A percentile compares a stretch with the other conserved stretches of the same genome.
Evolutionary conservation across 2,329 filamentous ascomycete genomes (phyloP).

Genomic region (Neofusicoccum laricinum): DNA sequence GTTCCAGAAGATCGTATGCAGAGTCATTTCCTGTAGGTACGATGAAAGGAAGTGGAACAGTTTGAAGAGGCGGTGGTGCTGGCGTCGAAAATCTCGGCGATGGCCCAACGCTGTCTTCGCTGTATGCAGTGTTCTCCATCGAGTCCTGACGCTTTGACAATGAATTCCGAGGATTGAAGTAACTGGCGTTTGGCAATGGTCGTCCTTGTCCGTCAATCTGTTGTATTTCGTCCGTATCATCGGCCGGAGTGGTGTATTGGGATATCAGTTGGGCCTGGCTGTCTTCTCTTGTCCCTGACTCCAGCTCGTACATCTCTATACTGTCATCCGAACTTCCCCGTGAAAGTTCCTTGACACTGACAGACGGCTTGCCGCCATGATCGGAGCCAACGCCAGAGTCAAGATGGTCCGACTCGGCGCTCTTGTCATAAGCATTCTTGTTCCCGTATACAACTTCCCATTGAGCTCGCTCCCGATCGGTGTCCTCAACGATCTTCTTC

Average conservation of each 20-base stretch:
- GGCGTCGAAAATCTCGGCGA: neutral
- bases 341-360: conserved; percentile 30
- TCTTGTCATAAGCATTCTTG: conserved; percentile 37
- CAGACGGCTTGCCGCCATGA: conserved; percentile 32
- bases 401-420: conserved; percentile 30
- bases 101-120: neutral
- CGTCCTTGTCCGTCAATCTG: conserved; percentile 32
- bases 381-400: conserved; percentile 51
- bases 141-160: neutral
- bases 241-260: neutral
- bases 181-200: conserved; percentile 18
- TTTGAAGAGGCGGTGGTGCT: neutral
- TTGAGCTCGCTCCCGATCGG: conserved; percentile 58
- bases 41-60: conserved; percentile 1
- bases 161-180: neutral
- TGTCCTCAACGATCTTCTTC: conserved; percentile 61
- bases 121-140: neutral
- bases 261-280: conserved; percentile 41
- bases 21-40: conserved; percentile 8
- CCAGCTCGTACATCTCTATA: conserved; percentile 57
- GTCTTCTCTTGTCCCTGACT: conserved; percentile 24
- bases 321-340: conserved; percentile 40
- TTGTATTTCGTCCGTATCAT: conserved; percentile 35
- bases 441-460: conserved; percentile 81
- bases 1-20: neutral